Conservation (phyloP, 2,329 filamentous ascomycete species). For the Lithohypha guttulata region DNA sequence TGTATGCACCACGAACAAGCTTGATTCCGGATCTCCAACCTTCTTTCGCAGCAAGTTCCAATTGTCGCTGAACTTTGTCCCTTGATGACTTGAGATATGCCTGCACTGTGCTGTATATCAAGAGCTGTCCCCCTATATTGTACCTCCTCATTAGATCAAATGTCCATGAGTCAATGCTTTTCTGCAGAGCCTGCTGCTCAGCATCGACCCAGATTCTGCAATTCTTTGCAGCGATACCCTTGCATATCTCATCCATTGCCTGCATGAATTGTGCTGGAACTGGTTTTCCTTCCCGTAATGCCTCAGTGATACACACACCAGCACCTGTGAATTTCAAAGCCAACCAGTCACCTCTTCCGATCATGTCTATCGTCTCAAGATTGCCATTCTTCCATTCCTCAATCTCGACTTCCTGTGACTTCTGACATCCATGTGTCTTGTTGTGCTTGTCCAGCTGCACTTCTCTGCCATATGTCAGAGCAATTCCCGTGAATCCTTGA, state of each 20-base stretch:
- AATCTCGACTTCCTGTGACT: conserved; percentile 23
- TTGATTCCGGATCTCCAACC: conserved; percentile 43
- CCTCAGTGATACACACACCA: conserved; percentile 33
- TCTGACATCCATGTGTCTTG: conserved; percentile 24
- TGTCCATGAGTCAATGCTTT: conserved; percentile 42
- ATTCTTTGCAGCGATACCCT: conserved; percentile 32
- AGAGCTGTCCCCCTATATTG: conserved; percentile 32
- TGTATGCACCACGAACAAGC: conserved; percentile 44
- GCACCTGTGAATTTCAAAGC: conserved; percentile 45
- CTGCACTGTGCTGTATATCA: conserved; percentile 44
- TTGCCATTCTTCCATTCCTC: conserved; percentile 44
- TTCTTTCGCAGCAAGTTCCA: conserved; percentile 35
- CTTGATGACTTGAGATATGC: conserved; percentile 42
- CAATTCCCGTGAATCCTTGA: conserved; percentile 43
- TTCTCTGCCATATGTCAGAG: conserved; percentile 45
- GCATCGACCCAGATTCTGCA: conserved; percentile 43
- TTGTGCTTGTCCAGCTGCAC: conserved; percentile 31
- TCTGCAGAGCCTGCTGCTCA: conserved; percentile 43
- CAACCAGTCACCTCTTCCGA: conserved; percentile 41
- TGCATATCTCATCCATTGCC: conserved; percentile 36
- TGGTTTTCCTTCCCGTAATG: conserved; percentile 29
- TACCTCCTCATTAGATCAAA: conserved; percentile 43
- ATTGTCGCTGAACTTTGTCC: conserved; percentile 35
- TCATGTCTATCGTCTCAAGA: conserved; percentile 42
- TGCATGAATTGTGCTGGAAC: conserved; percentile 33